Conservation (phyloP, 202 grass and related monocot species). For the Hordeum pubiflorum region DNA sequence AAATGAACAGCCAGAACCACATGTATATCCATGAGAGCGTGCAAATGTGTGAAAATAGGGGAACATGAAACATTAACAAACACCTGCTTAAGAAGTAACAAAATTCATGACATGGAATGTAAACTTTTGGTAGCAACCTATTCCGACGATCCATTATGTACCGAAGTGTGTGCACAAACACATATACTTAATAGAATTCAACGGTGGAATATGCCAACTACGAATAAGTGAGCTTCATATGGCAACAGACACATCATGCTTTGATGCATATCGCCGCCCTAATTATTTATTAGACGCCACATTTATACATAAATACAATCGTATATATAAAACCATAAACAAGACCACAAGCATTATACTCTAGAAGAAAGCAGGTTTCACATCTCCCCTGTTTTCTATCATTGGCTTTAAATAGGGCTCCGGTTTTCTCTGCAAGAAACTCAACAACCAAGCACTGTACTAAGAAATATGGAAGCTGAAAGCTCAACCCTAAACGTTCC, state of each 20-base stretch:
- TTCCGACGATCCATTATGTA: neutral
- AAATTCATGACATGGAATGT: neutral
- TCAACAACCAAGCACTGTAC: neutral
- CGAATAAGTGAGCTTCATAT: neutral
- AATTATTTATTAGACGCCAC: neutral
- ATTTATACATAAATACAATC: constrained; percentile 7
- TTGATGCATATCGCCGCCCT: neutral
- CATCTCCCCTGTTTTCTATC: neutral
- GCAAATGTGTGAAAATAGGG: neutral
- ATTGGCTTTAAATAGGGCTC: neutral
- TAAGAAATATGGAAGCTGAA: neutral
- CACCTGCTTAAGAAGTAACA: neutral
- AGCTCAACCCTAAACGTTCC: neutral
- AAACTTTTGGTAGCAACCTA: neutral
- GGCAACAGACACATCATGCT: neutral
- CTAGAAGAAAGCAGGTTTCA: neutral
- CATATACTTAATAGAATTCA: neutral
- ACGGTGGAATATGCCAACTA: neutral
- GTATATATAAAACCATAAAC: neutral
- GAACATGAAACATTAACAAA: neutral
- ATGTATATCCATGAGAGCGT: neutral
- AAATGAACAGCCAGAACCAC: neutral
- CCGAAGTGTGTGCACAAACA: neutral
- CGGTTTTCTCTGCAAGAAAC: neutral
- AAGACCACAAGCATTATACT: neutral